Evolutionary conservation across 257 asterid species (phyloP).

Genomic region (Linaria vulgaris): DNA sequence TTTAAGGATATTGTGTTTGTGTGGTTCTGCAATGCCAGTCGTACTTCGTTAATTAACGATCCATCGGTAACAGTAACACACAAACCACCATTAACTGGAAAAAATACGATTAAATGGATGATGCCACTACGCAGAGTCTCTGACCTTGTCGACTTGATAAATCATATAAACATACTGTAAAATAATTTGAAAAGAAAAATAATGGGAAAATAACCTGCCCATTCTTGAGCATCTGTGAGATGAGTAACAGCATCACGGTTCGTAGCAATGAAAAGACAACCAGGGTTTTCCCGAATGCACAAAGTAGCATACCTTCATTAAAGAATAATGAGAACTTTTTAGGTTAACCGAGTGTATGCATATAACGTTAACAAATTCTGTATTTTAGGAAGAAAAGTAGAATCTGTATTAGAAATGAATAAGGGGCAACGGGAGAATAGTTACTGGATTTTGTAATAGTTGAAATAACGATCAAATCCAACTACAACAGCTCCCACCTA

Average conservation of each 20-base stretch:
- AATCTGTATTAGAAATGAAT: neutral
- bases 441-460: conserved; percentile 94
- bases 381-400: too few species aligned
- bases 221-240: conserved; percentile 99
- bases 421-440: conserved; percentile 24
- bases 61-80: too few species aligned
- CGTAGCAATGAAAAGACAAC: conserved; percentile 96
- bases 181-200: neutral
- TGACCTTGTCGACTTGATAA: neutral
- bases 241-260: conserved; percentile 99
- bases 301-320: conserved; percentile 85
- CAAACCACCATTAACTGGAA: too few species aligned
- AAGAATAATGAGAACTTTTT: conserved; percentile 8
- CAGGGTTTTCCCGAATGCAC: conserved; percentile 96
- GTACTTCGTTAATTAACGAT: too few species aligned
- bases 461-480: conserved; percentile 97
- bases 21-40: too few species aligned
- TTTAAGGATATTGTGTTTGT: too few species aligned
- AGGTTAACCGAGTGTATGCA: neutral
- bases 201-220: conserved; percentile 75
- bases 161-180: conserved; percentile 6
- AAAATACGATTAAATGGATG: conserved; percentile 1
- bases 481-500: conserved; percentile 99
- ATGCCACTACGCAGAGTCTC: conserved; percentile 6
- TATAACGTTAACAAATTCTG: neutral